Base-by-base conservation (phyloP, 495 filamentous ascomycete species). In the Penicillium simplicissimum region DNA sequence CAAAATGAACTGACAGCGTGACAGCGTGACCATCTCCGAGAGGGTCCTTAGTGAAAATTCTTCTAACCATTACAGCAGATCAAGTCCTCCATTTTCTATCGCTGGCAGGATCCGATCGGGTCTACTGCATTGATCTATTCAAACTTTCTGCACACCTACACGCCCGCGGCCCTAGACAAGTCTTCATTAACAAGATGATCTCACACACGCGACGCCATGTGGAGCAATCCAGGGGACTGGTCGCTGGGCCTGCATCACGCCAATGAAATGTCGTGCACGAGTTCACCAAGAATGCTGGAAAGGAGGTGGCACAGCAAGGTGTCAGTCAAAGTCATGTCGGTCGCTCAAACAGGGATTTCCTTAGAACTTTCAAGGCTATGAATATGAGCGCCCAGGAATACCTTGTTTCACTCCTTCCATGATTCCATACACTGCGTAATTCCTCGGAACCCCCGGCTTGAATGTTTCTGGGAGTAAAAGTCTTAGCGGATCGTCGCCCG, bases 171-270 rank as follows among this genome's bases (percentile, higher is more conserved):
- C 17, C 11, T 13, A 42, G 38, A 28, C n/a, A 25, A 25, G 23
- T 25, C 23, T 25, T 25, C 3, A 25, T 25, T 25, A 25, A 17
- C 11, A 42, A 15, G 40, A 36, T 23, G 36, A 65, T 62, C 19
- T 1, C 40, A 49, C 35, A 59, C 59, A 58, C 14, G 34, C 42
- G 42, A 55, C 37, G 49, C 59, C 60, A 66, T 66, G 55, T 62
- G 60, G 55, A 49, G 34, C 34, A 45, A 48, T 35, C 61, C 51
- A 19, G 17, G 4, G n/a, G 51, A 15, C 25, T n/a, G 23, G 54
- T 43, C 43, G 31, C 23, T n/a, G 33, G 42, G 37, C 49, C 37
- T 51, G 35, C 35, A 31, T 57, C 34, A 52, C 14, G 11, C 55
- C 34, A 60, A 63, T 57, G 15, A 9, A 17, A 66, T 57, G 56